These are phyloP conservation scores for Malus domestica DNA, from an alignment of 306 rosid genomes.

Conservation along the genomic window DNA sequence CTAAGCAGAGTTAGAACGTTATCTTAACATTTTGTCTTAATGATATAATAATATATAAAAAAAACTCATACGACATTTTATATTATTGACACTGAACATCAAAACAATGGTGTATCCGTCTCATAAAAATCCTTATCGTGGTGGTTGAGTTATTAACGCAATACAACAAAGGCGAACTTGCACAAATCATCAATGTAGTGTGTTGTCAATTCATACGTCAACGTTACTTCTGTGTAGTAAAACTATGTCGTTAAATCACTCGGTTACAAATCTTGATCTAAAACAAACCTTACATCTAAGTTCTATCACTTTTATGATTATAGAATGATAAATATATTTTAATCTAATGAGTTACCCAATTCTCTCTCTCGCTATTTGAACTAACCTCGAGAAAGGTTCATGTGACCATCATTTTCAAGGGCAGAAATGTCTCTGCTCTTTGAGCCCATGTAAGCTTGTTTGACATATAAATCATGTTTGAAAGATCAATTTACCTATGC, in stretches of 20 bases:
- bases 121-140: not conserved
- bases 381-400: no score
- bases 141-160: no score
- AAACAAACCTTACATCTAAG: no score
- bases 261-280: no score
- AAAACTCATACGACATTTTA: not conserved
- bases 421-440: not conserved
- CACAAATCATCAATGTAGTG: not conserved
- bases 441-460: no score
- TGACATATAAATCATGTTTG: not conserved
- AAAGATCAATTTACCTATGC: not conserved
- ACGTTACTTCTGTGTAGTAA: not conserved
- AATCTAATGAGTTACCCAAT: not conserved
- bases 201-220: no score
- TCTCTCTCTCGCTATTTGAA: not conserved
- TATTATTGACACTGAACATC: no score
- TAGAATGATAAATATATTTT: no score
- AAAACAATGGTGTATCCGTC: not conserved
- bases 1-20: no score
- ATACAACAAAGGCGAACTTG: not conserved
- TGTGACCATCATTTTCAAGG: not conserved
- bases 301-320: no score
- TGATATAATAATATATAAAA: no score
- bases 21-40: rapidly evolving
- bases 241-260: no score